Evolutionary conservation across 306 rosid species (phyloP).

Genomic region (Canavalia gladiata): DNA sequence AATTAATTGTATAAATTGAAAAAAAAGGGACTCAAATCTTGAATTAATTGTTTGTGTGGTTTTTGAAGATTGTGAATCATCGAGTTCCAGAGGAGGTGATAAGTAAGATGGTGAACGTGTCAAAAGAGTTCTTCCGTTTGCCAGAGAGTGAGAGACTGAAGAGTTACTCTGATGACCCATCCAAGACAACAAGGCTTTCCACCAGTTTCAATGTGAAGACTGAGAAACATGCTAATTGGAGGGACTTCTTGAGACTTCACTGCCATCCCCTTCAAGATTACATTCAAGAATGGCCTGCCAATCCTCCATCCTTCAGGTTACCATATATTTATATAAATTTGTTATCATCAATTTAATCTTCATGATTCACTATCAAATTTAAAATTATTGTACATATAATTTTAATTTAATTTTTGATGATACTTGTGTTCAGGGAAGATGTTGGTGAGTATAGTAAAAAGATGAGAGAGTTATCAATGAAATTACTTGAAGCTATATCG

Average conservation of each 20-base stretch:
- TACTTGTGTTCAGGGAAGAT: constrained; percentile 54
- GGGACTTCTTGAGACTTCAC: constrained; percentile 87
- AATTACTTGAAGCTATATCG: constrained; percentile 69
- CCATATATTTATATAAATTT: too few relatives aligned
- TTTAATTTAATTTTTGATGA: neutral
- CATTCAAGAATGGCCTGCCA: constrained; percentile 79
- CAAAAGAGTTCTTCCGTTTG: constrained; percentile 66
- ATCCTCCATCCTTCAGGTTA: constrained; percentile 74
- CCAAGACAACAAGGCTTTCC: constrained; percentile 69
- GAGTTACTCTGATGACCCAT: constrained; percentile 79
- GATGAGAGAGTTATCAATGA: constrained; percentile 61
- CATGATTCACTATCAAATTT: too few relatives aligned
- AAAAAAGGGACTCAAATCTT: neutral
- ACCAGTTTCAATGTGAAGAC: constrained; percentile 87
- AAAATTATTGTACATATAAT: too few relatives aligned
- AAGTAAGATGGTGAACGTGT: constrained; percentile 58
- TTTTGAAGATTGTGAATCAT: constrained; percentile 68
- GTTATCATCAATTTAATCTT: too few relatives aligned
- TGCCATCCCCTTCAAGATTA: constrained; percentile 79
- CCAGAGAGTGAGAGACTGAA: constrained; percentile 83
- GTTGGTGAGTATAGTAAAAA: constrained; percentile 64
- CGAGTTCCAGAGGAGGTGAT: constrained; percentile 63
- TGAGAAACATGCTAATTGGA: constrained; percentile 81
- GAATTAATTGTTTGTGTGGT: neutral
- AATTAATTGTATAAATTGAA: too few relatives aligned